Evolutionary conservation across 495 filamentous ascomycete species (phyloP).

Genomic region (Penicillium cinerascens): DNA sequence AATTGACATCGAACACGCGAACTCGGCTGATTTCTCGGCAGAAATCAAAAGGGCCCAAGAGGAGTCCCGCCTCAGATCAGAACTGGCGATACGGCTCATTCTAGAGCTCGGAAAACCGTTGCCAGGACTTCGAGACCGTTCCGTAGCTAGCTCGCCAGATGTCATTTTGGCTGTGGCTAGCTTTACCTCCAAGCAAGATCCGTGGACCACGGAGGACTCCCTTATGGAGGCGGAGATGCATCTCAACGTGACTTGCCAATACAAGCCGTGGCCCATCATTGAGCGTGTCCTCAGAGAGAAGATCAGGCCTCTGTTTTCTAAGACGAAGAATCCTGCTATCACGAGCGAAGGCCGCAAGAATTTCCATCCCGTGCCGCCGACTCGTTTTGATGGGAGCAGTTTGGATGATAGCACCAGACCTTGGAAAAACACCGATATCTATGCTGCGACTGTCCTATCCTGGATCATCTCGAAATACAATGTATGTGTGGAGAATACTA

Average conservation of each 20-base stretch:
- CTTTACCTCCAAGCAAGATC: constrained; percentile 49
- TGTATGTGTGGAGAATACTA: constrained; percentile 13
- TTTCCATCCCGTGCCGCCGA: constrained; percentile 44
- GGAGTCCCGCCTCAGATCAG: constrained; percentile 21
- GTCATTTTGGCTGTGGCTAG: constrained; percentile 37
- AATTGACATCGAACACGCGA: not conserved
- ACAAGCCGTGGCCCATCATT: constrained; percentile 44
- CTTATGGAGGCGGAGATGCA: constrained; percentile 23
- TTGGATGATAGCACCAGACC: constrained; percentile 55
- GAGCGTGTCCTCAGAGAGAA: constrained; percentile 49
- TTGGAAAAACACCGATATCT: constrained; percentile 67
- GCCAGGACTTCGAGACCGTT: constrained; percentile 11
- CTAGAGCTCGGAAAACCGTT: constrained; percentile 16
- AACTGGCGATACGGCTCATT: constrained; percentile 34
- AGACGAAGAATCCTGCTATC: constrained; percentile 58
- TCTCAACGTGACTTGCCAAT: constrained; percentile 39
- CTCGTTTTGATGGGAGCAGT: constrained; percentile 41
- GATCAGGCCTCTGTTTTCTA: constrained; percentile 69
- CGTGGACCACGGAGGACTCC: constrained; percentile 49
- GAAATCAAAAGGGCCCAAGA: constrained; percentile 18
- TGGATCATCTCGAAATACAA: constrained; percentile 58
- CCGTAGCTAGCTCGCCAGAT: constrained; percentile 16
- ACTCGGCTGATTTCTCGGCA: not conserved
- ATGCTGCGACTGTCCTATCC: constrained; percentile 58
- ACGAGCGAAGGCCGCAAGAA: constrained; percentile 61